phyloP scores from a whole-genome alignment of 164 flowering plant species.

The Hamamelis virginiana region DNA sequence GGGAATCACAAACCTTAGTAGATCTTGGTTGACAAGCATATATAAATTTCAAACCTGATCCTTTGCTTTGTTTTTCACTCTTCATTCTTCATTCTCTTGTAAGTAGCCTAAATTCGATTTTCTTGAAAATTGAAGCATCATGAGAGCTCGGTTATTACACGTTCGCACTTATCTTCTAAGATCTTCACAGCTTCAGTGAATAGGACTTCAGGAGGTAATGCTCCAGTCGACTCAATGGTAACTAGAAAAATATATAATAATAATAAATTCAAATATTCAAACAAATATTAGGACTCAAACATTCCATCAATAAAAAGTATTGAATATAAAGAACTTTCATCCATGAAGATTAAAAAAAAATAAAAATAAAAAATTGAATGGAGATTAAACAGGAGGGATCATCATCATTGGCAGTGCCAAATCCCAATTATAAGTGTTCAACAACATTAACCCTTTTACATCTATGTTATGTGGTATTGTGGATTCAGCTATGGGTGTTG shows the following conservation, averaged over 20 bases:
- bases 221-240: constrained; percentile 87
- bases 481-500: no score
- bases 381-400: no score
- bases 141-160: constrained; percentile 73
- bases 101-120: not conserved
- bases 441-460: no score
- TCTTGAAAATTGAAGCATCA: constrained; percentile 26
- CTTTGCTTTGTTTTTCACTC: not conserved
- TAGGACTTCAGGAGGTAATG: constrained; percentile 80
- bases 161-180: constrained; percentile 86
- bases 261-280: not conserved
- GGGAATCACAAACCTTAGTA: no score
- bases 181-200: constrained; percentile 95
- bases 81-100: not conserved
- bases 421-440: no score
- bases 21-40: not conserved
- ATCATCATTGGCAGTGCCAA: no score
- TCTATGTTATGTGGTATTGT: no score
- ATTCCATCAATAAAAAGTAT: not conserved
- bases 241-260: constrained; percentile 43
- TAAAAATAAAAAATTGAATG: no score
- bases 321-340: not conserved
- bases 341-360: no score
- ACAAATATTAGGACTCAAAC: not conserved
- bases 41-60: not conserved